These are phyloP conservation scores for Kokia cookei DNA, from an alignment of 441 rosid genomes.

Conservation along the genomic window DNA sequence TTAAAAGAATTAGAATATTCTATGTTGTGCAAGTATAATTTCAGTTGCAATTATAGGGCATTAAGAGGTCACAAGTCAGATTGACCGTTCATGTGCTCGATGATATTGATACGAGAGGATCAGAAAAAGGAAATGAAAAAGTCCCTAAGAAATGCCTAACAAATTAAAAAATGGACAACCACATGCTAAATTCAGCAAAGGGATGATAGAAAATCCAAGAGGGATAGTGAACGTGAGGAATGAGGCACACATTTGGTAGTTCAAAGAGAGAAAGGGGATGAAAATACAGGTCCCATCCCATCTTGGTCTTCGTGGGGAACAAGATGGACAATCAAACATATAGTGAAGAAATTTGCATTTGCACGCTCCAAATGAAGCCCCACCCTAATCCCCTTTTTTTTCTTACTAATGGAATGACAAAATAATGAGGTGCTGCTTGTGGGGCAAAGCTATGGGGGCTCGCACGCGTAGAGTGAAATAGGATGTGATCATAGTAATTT, in stretches of 20 bases:
- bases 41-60: background rate
- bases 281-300: background rate
- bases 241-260: slow-evolving; percentile 1
- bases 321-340: background rate
- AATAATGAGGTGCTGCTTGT: background rate
- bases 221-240: background rate
- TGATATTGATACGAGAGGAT: background rate
- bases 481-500: background rate
- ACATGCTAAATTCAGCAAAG: background rate
- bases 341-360: background rate
- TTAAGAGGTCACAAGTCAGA: background rate
- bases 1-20: background rate
- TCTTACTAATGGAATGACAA: background rate
- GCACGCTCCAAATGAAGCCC: slow-evolving; percentile 9
- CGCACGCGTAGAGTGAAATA: slow-evolving; percentile 1
- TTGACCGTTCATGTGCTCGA: slow-evolving; percentile 1
- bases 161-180: background rate
- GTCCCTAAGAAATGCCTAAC: background rate
- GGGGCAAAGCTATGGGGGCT: background rate
- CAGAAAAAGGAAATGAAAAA: background rate
- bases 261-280: background rate
- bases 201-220: slow-evolving; percentile 1
- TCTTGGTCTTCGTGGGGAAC: background rate
- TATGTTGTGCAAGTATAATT: too few relatives aligned
- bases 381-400: background rate